A percentile compares a stretch with the other conserved stretches of the same genome.
These are phyloP conservation scores for Nymphaea colorata DNA, from an alignment of 164 flowering plant species.

Conservation along the genomic window DNA sequence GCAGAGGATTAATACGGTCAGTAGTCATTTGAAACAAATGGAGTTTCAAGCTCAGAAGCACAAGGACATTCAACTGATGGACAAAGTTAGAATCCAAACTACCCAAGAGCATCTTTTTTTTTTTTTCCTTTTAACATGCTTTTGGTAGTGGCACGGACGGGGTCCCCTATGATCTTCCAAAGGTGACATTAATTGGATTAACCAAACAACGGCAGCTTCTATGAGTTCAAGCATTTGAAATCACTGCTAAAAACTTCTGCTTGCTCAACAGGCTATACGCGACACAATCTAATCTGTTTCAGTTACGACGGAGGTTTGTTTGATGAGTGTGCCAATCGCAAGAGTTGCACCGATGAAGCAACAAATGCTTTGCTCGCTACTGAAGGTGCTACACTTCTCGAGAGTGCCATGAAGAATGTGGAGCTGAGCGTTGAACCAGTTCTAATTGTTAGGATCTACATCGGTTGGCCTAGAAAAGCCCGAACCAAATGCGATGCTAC, in stretches of 20 bases:
- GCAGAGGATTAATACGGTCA: conserved; percentile 57
- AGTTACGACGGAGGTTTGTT: background rate
- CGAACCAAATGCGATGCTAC: too few species aligned
- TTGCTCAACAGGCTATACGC: too few species aligned
- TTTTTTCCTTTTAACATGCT: too few species aligned
- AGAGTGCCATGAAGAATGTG: conserved; percentile 49
- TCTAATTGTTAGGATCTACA: too few species aligned
- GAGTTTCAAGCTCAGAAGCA: conserved; percentile 19
- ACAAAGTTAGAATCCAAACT: conserved; percentile 23
- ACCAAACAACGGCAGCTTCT: too few species aligned
- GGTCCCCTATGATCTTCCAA: conserved; percentile 46
- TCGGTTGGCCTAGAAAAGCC: too few species aligned
- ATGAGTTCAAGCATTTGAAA: too few species aligned
- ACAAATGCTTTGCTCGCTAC: conserved; percentile 36
- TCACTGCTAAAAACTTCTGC: too few species aligned
- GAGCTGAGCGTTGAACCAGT: conserved; percentile 23
- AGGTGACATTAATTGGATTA: conserved; percentile 20
- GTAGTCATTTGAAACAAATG: conserved; percentile 34
- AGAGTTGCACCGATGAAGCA: conserved; percentile 4
- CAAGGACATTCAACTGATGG: conserved; percentile 29
- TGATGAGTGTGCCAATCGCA: conserved; percentile 77
- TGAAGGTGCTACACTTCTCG: conserved; percentile 67
- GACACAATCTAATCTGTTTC: background rate
- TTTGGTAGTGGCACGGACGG: conserved; percentile 19
- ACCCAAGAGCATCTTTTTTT: too few species aligned